Evolutionary conservation across 2,329 filamentous ascomycete species (phyloP).

Genomic region (Neospermospora avenae): DNA sequence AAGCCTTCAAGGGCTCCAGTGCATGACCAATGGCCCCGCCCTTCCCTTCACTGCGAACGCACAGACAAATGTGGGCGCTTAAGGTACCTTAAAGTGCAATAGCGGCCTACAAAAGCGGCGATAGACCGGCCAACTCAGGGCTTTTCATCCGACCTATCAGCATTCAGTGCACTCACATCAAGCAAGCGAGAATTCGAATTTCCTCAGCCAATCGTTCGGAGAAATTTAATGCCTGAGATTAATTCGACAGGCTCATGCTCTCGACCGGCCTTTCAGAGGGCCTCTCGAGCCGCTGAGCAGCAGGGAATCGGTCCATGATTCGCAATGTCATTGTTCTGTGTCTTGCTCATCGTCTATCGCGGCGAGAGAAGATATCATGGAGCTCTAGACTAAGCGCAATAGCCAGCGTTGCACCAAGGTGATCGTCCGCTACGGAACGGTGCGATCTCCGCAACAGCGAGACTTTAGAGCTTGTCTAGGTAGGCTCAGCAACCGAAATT

Average conservation of each 20-base stretch:
- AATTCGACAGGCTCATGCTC: slow-evolving; percentile 28
- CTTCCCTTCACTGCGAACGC: slow-evolving; percentile 6
- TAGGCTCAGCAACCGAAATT: not conserved
- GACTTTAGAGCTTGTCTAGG: slow-evolving; percentile 8
- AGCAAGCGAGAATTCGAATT: slow-evolving; percentile 18
- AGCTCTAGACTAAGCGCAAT: not conserved
- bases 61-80: slow-evolving; percentile 28
- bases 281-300: slow-evolving; percentile 42
- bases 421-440: slow-evolving; percentile 4
- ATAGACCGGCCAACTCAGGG: slow-evolving; percentile 1
- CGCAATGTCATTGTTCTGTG: not conserved
- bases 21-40: slow-evolving; percentile 20
- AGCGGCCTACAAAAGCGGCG: slow-evolving; percentile 20
- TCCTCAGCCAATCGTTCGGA: slow-evolving; percentile 28
- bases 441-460: not conserved
- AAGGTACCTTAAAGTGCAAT: slow-evolving; percentile 3
- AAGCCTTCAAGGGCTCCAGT: slow-evolving; percentile 14
- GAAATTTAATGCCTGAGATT: slow-evolving; percentile 28
- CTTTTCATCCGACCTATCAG: slow-evolving; percentile 23
- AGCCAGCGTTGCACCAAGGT: slow-evolving; percentile 14
- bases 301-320: not conserved
- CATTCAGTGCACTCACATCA: slow-evolving; percentile 8
- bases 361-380: not conserved
- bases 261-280: slow-evolving; percentile 41
- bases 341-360: slow-evolving; percentile 2